Conservation (phyloP, 257 asterid species). For the Osmanthus fragrans region DNA sequence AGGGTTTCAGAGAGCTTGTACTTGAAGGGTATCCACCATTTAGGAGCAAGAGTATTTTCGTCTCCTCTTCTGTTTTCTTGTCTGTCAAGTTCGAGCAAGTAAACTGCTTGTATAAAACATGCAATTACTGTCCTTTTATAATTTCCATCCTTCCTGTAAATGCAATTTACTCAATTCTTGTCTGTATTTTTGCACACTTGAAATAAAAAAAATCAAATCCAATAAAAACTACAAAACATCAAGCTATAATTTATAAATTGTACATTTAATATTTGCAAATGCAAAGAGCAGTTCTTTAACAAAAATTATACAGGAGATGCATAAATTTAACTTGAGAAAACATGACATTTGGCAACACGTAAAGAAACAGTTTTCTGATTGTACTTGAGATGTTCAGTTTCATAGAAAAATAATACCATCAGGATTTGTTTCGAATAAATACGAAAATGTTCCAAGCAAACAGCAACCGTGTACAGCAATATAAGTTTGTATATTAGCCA, state of each 20-base stretch:
- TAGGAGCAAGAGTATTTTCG: constrained; percentile 83
- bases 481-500: neutral
- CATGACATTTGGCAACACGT: neutral
- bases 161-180: constrained; percentile 6
- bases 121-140: constrained; percentile 89
- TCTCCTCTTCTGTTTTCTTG: constrained; percentile 66
- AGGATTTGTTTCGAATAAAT: neutral
- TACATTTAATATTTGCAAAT: no score
- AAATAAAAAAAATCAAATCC: no score
- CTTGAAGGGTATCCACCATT: constrained; percentile 97
- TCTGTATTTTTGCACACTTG: no score
- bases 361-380: neutral
- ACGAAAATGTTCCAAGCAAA: no score
- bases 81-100: constrained; percentile 91
- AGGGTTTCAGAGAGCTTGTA: constrained; percentile 73
- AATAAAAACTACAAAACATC: no score
- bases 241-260: no score
- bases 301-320: neutral
- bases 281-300: no score
- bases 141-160: constrained; percentile 80
- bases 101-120: constrained; percentile 95
- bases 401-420: neutral
- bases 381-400: neutral
- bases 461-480: no score
- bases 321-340: neutral